Base-by-base conservation (phyloP, 2,329 filamentous ascomycete genomes). In the Coniochaeta sp. region DNA sequence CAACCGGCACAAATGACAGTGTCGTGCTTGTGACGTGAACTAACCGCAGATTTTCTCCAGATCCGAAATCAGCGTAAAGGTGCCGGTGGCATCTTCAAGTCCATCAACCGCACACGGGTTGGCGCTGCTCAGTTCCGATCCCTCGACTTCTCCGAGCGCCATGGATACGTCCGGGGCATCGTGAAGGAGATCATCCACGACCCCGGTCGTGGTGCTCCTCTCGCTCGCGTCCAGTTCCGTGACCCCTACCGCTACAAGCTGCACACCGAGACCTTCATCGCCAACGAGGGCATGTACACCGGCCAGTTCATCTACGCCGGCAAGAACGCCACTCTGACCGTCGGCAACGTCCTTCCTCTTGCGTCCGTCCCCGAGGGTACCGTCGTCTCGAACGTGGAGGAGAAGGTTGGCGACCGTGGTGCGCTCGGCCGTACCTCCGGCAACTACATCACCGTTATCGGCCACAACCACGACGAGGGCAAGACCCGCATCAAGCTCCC, bases 221-320 rank as follows among this genome's bases (percentile, higher is more conserved):
- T 99, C 76, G 95, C 95, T 78, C 91, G 91, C 81, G 93, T 99
- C 75, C 82, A 87, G 73, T 99, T 99, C 91, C 93, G 95, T 74
- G 90, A 96, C 81, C 92, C 95, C 73, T 99, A 99, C 89, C 87
- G 88, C 81, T 98, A 91, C 90, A 96, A 96, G 89, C 89, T 93
- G 78, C 83, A 92, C 79, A 93, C 89, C 79, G 93, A 99, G 89
- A 99, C 95, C 72, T 97, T 99, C 89, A 99, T 99, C 77, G 95
- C 95, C 81, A 99, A 98, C 84, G 95, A 98, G 86, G 95, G 95
- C 84, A 97, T 98, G 93, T 99, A 98, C 91, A 97, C 95, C 70
- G 95, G 95, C 78, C 95, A 99, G 82, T 99, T 99, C 87, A 92
- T 99, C 89, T 99, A 99, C 83, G 95, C 93, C 77, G 95, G 95